Base-by-base conservation (phyloP, 352 stramenopile species). In the Phytophthora sp. region DNA sequence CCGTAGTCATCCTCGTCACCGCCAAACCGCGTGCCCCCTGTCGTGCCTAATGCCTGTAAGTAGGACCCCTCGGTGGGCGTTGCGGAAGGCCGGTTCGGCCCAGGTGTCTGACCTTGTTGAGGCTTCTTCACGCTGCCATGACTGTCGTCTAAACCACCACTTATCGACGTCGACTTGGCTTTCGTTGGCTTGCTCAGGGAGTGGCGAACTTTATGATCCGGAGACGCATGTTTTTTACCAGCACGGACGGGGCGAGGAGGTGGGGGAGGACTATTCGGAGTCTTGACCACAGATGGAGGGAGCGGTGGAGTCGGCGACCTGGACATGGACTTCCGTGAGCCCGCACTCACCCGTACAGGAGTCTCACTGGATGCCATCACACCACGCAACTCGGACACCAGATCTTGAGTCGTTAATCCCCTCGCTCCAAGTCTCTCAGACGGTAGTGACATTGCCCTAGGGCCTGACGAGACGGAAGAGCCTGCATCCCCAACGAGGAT, bases 311-410 rank as follows among this genome's bases (percentile, higher is more conserved):
- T 69, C 10, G 66, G 54, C 4, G 66, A 61, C 49, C 61, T 79
- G 2, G 56, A 62, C n/a, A 71, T 39, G 10, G 72, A 80, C 15
- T 68, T 74, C 7, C 62, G 55, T 4, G 62, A 66, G 6, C 26
- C 54, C 48, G 35, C 41, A 34, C 38, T 74, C 44, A 50, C 51
- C 30, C 68, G 65, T 21, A 75, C 70, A 15, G 70, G 66, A 46
- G 74, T 69, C 43, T 91, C 79, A 23, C 69, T 84, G n/a, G 82
- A 87, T 21, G 76, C 84, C 82, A 91, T 91, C 1, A 91, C 79
- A 17, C 79, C 81, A 27, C 71, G 76, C 13, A 91, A 52, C 45
- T 89, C 77, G 5, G 61, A 79, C 5, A 91, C 71, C 32, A 88
- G 61, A 7, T 84, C 76, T 26, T 77, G 65, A 0, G 77, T 87